A percentile compares a stretch with the other conserved stretches of the same genome.
phyloP scores from a whole-genome alignment of 352 stramenopile species.

The Globisporangium heterothallicum region DNA sequence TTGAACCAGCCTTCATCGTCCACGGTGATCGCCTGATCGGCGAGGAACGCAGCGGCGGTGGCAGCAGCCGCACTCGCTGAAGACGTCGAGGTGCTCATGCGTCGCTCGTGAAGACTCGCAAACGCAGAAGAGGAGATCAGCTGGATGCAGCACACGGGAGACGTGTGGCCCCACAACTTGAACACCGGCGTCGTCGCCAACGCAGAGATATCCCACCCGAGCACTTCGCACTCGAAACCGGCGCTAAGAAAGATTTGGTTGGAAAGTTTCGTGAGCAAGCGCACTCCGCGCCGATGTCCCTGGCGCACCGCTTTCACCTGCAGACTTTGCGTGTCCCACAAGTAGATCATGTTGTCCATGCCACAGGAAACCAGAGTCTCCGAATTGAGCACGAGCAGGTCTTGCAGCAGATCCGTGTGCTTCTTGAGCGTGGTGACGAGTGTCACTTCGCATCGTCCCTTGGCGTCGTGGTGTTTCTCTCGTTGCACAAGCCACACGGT shows the following conservation, averaged over 20 bases:
- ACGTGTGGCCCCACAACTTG: slow-evolving; percentile 56
- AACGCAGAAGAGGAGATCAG: slow-evolving; percentile 40
- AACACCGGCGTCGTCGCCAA: slow-evolving; percentile 61
- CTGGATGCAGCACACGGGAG: slow-evolving; percentile 63
- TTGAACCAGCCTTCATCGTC: slow-evolving; percentile 82
- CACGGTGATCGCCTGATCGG: slow-evolving; percentile 66
- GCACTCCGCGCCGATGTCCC: slow-evolving; percentile 58
- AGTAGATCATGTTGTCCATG: slow-evolving; percentile 71
- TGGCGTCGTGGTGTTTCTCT: slow-evolving; percentile 28
- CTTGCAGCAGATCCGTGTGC: slow-evolving; percentile 67
- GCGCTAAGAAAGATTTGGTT: slow-evolving; percentile 66
- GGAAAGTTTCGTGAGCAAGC: slow-evolving; percentile 55
- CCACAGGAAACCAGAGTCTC: slow-evolving; percentile 66
- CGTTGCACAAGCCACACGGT: slow-evolving; percentile 51
- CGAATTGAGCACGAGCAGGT: slow-evolving; percentile 64
- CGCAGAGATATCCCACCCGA: slow-evolving; percentile 66
- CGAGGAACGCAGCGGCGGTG: slow-evolving; percentile 23
- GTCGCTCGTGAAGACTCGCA: slow-evolving; percentile 2
- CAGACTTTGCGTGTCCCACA: slow-evolving; percentile 62
- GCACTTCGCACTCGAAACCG: slow-evolving; percentile 71
- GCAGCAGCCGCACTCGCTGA: slow-evolving; percentile 11
- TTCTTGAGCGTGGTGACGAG: slow-evolving; percentile 53
- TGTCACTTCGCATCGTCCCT: slow-evolving; percentile 46
- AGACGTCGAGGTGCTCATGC: not conserved
- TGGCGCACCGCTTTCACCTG: slow-evolving; percentile 38